A percentile compares a stretch with the other conserved stretches of the same genome.
Evolutionary conservation across 495 filamentous ascomycete species (phyloP).

Genomic region (Durotheca rogersii): DNA sequence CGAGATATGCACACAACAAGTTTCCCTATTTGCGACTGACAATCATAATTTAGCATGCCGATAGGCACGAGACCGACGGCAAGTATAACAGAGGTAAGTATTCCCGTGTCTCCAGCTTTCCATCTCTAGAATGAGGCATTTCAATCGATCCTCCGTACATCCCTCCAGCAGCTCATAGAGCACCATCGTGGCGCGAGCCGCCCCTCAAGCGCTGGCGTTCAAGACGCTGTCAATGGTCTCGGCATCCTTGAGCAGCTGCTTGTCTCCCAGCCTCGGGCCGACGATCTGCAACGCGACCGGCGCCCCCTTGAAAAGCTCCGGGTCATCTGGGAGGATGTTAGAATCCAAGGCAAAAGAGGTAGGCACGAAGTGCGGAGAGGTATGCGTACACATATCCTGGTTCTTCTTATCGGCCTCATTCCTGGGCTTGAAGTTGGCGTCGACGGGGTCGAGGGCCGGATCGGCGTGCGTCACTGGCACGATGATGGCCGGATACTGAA

Average conservation of each 20-base stretch:
- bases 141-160: background rate
- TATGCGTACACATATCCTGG: conserved; percentile 33
- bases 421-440: conserved; percentile 20
- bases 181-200: background rate
- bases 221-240: conserved; percentile 20
- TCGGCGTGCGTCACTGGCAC: conserved; percentile 35
- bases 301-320: conserved; percentile 35
- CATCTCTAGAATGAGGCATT: too few relatives aligned
- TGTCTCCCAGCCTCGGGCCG: conserved; percentile 31
- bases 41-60: background rate
- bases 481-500: conserved; percentile 37
- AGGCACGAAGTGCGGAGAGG: background rate
- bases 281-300: conserved; percentile 39
- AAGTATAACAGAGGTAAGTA: too few relatives aligned
- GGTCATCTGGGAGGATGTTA: conserved; percentile 31
- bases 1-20: background rate
- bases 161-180: background rate
- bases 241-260: conserved; percentile 28
- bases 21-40: background rate
- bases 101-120: too few relatives aligned
- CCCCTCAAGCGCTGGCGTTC: conserved; percentile 6
- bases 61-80: too few relatives aligned
- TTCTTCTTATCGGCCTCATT: conserved; percentile 27
- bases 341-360: background rate
- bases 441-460: conserved; percentile 28